Evolutionary conservation across 257 asterid genomes (phyloP).

Genomic region (Rehmannia glutinosa): DNA sequence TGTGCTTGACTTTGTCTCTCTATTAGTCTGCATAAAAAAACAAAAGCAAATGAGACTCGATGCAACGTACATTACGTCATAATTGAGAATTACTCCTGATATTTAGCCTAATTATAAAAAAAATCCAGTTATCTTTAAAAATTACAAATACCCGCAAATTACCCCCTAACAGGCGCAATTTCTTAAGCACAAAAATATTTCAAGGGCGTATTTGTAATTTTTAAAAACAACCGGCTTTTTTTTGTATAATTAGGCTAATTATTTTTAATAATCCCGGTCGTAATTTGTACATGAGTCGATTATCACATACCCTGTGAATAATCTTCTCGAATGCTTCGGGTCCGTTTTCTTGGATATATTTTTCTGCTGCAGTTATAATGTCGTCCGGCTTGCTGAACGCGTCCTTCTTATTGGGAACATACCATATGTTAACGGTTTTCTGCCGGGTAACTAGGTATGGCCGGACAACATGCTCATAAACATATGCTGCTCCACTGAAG

Average conservation of each 20-base stretch:
- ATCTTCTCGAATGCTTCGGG: slow-evolving; percentile 73
- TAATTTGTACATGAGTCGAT: background rate
- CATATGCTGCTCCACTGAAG: slow-evolving; percentile 88
- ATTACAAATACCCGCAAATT: too few species aligned
- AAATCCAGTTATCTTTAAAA: too few species aligned
- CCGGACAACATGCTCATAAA: slow-evolving; percentile 68
- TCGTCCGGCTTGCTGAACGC: slow-evolving; percentile 57
- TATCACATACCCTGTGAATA: slow-evolving; percentile 53
- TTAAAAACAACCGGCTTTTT: too few species aligned
- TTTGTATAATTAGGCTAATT: too few species aligned
- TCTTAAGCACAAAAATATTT: too few species aligned
- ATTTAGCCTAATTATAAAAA: too few species aligned
- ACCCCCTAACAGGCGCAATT: too few species aligned
- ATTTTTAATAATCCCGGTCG: background rate
- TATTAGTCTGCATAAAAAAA: slow-evolving; percentile 34
- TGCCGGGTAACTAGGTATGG: slow-evolving; percentile 68
- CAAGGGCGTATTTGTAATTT: too few species aligned
- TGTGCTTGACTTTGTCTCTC: slow-evolving; percentile 25
- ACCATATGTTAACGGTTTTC: slow-evolving; percentile 61
- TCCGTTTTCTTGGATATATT: slow-evolving; percentile 68
- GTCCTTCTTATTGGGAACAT: slow-evolving; percentile 67
- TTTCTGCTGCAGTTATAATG: slow-evolving; percentile 76
- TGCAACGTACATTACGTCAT: background rate
- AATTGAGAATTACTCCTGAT: too few species aligned
- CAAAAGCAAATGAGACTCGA: background rate